Evolutionary conservation across 2,329 filamentous ascomycete genomes (phyloP), one percentile per base, ranked within the genome.

Genomic region (Orbilia quercus): DNA sequence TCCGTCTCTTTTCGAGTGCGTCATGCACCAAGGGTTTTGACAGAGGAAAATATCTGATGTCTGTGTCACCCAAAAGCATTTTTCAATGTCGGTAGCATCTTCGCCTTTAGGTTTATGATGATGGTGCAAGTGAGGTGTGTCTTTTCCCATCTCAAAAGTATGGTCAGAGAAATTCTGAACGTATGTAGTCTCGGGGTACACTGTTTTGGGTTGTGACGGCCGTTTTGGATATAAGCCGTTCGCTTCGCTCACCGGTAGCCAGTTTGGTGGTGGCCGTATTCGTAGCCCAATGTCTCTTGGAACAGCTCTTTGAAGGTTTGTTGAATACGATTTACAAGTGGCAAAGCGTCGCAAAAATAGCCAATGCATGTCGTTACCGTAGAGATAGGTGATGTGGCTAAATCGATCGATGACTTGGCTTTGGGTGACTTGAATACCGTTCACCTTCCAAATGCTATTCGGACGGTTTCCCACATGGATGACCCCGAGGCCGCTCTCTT

Each of bases 111-210:
- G 67, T 12, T 36, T 42, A n/a, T 72, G 67, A 11, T 72, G 67
- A 16, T 72, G 67, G n/a, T 72, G 67, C 9, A 72, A 58, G n/a
- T 72, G 67, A n/a, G 67, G 67, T 0, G 67, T 60, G 20, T 64
- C 28, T 1, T 38, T 40, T 1, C 67, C 59, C 38, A 72, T 42
- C 14, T 72, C 38, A 22, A 59, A 72, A 18, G 23, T 48, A 2
- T 60, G 59, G n/a, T 54, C 59, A 18, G 44, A 59, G 1, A 18
- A 3, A 9, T 58, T 25, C 4, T 51, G n/a, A 0, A 53, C 34
- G 14, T 60, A 72, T 14, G 59, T 65, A 9, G 38, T 31, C 7
- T 16, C 20, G 14, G 47, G 54, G 18, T 53, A 69, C 28, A 4
- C 28, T 3, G 9, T 22, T 18, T 16, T 51, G 58, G 18, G 40